A percentile compares a stretch with the other conserved stretches of the same genome.
Evolutionary conservation across 805 yeast genomes (phyloP).

Genomic region (Yamadazyma takamatsuzukensis): DNA sequence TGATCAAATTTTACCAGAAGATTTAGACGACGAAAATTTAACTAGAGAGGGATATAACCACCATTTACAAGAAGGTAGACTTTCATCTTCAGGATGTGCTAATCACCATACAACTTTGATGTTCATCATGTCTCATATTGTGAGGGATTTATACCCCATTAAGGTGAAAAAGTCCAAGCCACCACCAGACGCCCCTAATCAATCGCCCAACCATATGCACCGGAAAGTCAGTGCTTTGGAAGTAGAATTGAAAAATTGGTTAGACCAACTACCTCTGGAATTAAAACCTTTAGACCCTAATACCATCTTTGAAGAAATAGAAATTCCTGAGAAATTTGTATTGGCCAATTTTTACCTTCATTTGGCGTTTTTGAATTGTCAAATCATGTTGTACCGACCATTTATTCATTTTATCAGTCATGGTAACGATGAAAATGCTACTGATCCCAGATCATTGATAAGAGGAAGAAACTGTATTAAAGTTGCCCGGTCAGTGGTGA

Average conservation of each 20-base stretch:
- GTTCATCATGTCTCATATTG: constrained; percentile 65
- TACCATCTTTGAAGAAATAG: constrained; percentile 12
- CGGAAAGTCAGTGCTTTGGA: constrained; percentile 59
- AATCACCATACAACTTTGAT: constrained; percentile 80
- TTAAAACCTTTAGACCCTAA: constrained; percentile 69
- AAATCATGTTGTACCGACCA: constrained; percentile 80
- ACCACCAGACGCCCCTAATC: constrained; percentile 7
- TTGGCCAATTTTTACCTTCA: constrained; percentile 75
- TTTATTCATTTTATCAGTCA: constrained; percentile 80
- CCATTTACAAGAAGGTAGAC: constrained; percentile 46
- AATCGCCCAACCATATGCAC: constrained; percentile 36
- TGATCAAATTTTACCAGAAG: constrained; percentile 83
- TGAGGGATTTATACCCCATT: constrained; percentile 71
- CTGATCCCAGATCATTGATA: constrained; percentile 59
- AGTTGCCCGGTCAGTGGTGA: constrained; percentile 79
- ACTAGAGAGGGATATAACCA: constrained; percentile 57
- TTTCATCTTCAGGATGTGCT: constrained; percentile 75
- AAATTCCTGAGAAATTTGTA: constrained; percentile 52
- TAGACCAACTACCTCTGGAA: constrained; percentile 63
- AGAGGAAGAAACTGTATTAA: constrained; percentile 81
- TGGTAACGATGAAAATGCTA: constrained; percentile 29
- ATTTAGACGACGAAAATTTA: constrained; percentile 82
- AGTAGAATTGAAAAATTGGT: constrained; percentile 67
- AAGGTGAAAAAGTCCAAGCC: constrained; percentile 33
- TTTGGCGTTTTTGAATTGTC: constrained; percentile 70